Conservation (phyloP, 768 basidiomycete genomes). For the Amanita polypyramis region DNA sequence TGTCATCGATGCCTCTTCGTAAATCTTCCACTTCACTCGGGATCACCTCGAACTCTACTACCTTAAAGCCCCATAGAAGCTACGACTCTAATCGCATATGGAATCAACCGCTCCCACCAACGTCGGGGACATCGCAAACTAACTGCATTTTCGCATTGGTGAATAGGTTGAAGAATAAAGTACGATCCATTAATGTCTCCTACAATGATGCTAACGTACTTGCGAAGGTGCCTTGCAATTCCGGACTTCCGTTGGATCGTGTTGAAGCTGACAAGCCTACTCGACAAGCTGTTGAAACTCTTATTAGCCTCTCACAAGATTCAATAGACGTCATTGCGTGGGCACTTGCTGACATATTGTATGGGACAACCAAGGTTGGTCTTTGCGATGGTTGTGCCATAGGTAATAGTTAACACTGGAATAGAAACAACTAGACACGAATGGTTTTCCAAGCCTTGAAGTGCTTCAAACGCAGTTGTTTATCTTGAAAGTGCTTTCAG, state of each 20-base stretch:
- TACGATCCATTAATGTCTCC: constrained; percentile 17
- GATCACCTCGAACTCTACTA: neutral
- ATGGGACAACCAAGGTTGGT: constrained; percentile 64
- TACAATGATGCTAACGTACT: constrained; percentile 4
- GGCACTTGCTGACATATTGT: constrained; percentile 67
- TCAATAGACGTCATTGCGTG: constrained; percentile 74
- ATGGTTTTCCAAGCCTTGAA: constrained; percentile 49
- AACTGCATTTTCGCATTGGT: constrained; percentile 77
- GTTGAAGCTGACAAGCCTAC: constrained; percentile 71
- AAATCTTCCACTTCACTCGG: constrained; percentile 4
- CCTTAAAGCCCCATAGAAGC: constrained; percentile 6
- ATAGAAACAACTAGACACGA: constrained; percentile 40
- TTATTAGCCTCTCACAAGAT: constrained; percentile 71
- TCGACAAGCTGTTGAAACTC: constrained; percentile 64
- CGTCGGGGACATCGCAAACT: constrained; percentile 53
- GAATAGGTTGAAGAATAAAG: constrained; percentile 74
- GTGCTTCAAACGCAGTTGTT: constrained; percentile 82
- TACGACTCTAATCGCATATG: constrained; percentile 7
- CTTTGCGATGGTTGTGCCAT: constrained; percentile 1
- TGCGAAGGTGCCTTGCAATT: constrained; percentile 72
- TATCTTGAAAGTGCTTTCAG: constrained; percentile 69
- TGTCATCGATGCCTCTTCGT: constrained; percentile 6
- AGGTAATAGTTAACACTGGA: constrained; percentile 11
- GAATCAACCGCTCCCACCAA: neutral
- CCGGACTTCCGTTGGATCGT: constrained; percentile 60